A percentile compares a stretch with the other conserved stretches of the same genome.
Conservation (phyloP, 352 stramenopile species). For the Thalassiosira hispida region DNA sequence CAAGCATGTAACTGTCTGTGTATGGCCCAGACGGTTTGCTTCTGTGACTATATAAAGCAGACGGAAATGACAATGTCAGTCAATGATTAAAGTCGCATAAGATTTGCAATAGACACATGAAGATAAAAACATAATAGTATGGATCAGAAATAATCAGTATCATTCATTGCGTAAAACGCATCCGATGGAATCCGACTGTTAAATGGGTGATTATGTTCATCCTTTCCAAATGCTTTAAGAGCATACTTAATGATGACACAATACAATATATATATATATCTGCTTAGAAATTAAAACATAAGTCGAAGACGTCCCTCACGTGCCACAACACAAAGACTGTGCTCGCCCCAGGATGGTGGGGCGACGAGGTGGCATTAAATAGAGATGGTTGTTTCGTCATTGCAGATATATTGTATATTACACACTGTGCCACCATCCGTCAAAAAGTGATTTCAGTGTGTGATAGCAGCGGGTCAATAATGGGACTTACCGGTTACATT, state of each 20-base stretch:
- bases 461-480: no score
- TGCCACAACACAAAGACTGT: conserved; percentile 49
- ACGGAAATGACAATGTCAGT: not conserved
- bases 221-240: conserved; percentile 25
- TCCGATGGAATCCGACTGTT: conserved; percentile 65
- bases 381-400: conserved; percentile 49
- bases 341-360: conserved; percentile 12
- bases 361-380: conserved; percentile 28
- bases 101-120: not conserved
- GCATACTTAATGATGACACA: not conserved
- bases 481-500: no score
- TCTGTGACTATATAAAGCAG: no score
- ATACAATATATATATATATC: conserved; percentile 2
- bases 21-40: no score
- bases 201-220: conserved; percentile 54
- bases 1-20: no score
- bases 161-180: conserved; percentile 38
- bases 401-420: not conserved
- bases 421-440: no score
- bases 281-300: conserved; percentile 73
- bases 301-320: conserved; percentile 53
- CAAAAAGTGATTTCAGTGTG: no score
- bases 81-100: not conserved
- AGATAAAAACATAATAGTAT: conserved; percentile 12
- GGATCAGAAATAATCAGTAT: conserved; percentile 63